A percentile compares a stretch with the other conserved stretches of the same genome.
phyloP scores from a whole-genome alignment of 768 basidiomycete genomes.

The Collybia sordida region DNA sequence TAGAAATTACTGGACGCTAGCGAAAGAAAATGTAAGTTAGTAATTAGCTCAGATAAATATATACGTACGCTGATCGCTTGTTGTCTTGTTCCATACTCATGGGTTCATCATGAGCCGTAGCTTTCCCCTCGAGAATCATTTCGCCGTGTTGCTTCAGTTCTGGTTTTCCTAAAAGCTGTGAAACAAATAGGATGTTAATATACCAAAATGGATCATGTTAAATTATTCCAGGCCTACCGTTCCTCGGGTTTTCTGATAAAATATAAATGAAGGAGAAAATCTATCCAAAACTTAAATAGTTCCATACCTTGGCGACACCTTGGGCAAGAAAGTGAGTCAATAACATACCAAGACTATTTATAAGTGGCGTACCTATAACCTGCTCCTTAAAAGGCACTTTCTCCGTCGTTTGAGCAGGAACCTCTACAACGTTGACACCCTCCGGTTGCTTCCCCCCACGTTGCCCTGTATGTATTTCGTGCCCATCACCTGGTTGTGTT shows the following conservation, averaged over 20 bases:
- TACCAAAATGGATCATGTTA: not conserved
- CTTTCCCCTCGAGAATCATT: constrained; percentile 51
- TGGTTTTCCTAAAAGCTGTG: constrained; percentile 18
- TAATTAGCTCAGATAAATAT: too few species aligned
- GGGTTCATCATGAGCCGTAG: constrained; percentile 27
- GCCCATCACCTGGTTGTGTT: constrained; percentile 32
- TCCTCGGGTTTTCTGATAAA: constrained; percentile 39
- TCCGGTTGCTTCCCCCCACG: constrained; percentile 17
- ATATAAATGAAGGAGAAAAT: not conserved
- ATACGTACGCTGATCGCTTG: too few species aligned
- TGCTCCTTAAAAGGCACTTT: constrained; percentile 58
- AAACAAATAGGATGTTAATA: not conserved
- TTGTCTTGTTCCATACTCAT: not conserved
- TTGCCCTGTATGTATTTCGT: constrained; percentile 24
- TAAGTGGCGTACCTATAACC: constrained; percentile 44
- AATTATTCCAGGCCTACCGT: constrained; percentile 38
- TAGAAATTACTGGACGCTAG: too few species aligned
- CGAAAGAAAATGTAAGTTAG: too few species aligned
- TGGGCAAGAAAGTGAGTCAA: not conserved
- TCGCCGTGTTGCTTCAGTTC: constrained; percentile 53
- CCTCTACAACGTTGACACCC: constrained; percentile 16
- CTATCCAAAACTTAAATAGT: too few species aligned
- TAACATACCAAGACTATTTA: constrained; percentile 3
- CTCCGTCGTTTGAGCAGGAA: constrained; percentile 2
- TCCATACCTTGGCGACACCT: constrained; percentile 34